phyloP scores from a whole-genome alignment of 2,329 filamentous ascomycete species.

The Scedosporium minutisporum region DNA sequence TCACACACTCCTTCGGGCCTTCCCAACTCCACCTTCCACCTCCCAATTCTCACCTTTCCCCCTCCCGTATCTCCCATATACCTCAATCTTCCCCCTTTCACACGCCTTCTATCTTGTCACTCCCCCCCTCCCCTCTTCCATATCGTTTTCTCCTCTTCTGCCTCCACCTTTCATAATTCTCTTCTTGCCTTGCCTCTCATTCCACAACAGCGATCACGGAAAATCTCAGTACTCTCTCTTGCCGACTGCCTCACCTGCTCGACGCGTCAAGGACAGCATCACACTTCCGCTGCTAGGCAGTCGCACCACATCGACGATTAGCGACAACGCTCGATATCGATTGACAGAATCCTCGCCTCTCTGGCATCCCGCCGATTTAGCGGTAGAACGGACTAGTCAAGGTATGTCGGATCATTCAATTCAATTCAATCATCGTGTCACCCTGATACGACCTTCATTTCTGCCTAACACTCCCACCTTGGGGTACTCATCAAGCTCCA shows the following conservation, averaged over 20 bases:
- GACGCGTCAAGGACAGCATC: constrained; percentile 1
- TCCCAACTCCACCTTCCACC: constrained; percentile 9
- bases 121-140: constrained; percentile 9
- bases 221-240: constrained; percentile 2
- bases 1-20: constrained; percentile 5
- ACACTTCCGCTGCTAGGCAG: not conserved
- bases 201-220: constrained; percentile 6
- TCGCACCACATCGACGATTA: not conserved
- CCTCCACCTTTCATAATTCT: constrained; percentile 10
- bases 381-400: not conserved
- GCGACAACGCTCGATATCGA: not conserved
- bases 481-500: not conserved
- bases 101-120: constrained; percentile 8
- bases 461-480: not conserved
- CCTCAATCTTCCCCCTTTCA: constrained; percentile 11
- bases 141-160: constrained; percentile 6
- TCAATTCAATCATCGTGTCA: not conserved
- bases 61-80: constrained; percentile 7
- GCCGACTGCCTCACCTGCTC: constrained; percentile 6
- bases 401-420: not conserved
- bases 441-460: not conserved
- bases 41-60: constrained; percentile 10
- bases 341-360: not conserved
- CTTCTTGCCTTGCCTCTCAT: constrained; percentile 8
- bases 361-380: not conserved